Evolutionary conservation across 352 stramenopile species (phyloP).

Genomic region (Globisporangium apiculatum): DNA sequence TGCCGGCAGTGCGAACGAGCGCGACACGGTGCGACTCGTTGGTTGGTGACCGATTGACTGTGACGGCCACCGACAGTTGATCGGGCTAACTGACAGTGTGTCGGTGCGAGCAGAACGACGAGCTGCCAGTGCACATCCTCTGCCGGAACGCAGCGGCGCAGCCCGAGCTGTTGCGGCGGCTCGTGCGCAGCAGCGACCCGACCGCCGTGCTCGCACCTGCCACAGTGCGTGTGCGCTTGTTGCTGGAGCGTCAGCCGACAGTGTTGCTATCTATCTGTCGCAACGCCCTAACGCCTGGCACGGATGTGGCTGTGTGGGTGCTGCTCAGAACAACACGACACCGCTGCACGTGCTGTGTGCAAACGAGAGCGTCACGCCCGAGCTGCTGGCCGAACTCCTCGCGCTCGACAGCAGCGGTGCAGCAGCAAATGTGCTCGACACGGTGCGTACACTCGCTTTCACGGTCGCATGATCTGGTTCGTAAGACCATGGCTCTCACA

Average conservation of each 20-base stretch:
- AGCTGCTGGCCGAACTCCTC: conserved; percentile 32
- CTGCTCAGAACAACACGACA: conserved; percentile 25
- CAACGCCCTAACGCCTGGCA: not conserved
- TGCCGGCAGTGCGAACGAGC: conserved; percentile 14
- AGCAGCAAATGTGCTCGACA: conserved; percentile 6
- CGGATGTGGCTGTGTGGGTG: not conserved
- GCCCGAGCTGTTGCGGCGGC: conserved; percentile 19
- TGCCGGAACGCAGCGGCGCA: conserved; percentile 33
- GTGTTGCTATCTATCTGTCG: too few relatives aligned
- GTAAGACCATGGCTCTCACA: too few relatives aligned
- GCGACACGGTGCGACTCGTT: conserved; percentile 6
- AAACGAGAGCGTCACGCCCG: conserved; percentile 34
- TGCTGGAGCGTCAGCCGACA: not conserved
- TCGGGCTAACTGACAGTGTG: too few relatives aligned
- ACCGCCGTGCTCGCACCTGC: conserved; percentile 21
- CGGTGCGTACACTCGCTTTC: not conserved
- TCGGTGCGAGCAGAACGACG: conserved; percentile 22
- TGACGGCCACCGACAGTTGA: not conserved
- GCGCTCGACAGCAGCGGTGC: conserved; percentile 30
- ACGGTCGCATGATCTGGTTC: not conserved
- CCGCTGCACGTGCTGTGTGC: conserved; percentile 44
- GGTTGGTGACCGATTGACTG: not conserved
- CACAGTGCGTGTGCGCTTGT: conserved; percentile 16
- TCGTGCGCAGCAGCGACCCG: conserved; percentile 22
- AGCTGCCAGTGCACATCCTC: conserved; percentile 51